phyloP scores from a whole-genome alignment of 2,329 filamentous ascomycete genomes.

The Aspergillus sp. region DNA sequence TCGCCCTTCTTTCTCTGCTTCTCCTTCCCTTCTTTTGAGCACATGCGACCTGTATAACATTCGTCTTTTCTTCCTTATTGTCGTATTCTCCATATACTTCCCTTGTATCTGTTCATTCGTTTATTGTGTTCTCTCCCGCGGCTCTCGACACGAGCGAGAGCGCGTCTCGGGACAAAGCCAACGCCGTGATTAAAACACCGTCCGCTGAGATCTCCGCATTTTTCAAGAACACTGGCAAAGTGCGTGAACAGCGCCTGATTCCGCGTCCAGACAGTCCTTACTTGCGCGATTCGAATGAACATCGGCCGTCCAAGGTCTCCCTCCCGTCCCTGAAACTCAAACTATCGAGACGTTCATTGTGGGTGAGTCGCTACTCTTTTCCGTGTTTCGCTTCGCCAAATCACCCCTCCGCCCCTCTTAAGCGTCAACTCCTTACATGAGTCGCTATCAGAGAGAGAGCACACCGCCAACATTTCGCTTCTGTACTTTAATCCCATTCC shows the following conservation, averaged over 20 bases:
- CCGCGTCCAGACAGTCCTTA: slow-evolving; percentile 23
- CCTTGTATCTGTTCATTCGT: slow-evolving; percentile 24
- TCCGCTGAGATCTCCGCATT: slow-evolving; percentile 34
- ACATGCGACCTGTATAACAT: slow-evolving; percentile 29
- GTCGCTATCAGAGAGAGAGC: slow-evolving; percentile 20
- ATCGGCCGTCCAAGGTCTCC: slow-evolving; percentile 8
- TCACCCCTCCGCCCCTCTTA: slow-evolving; percentile 38
- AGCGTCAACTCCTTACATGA: slow-evolving; percentile 38
- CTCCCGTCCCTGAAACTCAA: slow-evolving; percentile 17
- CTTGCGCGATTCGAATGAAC: slow-evolving; percentile 12
- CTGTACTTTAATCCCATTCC: slow-evolving; percentile 16
- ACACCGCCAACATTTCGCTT: slow-evolving; percentile 32
- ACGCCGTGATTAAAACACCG: slow-evolving; percentile 27
- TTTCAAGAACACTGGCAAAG: slow-evolving; percentile 20
- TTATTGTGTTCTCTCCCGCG: slow-evolving; percentile 16
- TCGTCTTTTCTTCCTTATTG: slow-evolving; percentile 21
- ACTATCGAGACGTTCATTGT: slow-evolving; percentile 40
- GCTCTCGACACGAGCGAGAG: slow-evolving; percentile 16
- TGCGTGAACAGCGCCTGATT: slow-evolving; percentile 13
- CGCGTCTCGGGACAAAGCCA: slow-evolving; percentile 13
- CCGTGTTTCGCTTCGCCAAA: slow-evolving; percentile 29
- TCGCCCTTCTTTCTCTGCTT: slow-evolving; percentile 20
- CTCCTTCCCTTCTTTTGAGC: slow-evolving; percentile 20
- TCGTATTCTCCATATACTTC: slow-evolving; percentile 11
- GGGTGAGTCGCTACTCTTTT: slow-evolving; percentile 33